Evolutionary conservation across 495 filamentous ascomycete species (phyloP), one percentile per base, ranked within the genome.

Genomic region (Hypoxylon fuscum): DNA sequence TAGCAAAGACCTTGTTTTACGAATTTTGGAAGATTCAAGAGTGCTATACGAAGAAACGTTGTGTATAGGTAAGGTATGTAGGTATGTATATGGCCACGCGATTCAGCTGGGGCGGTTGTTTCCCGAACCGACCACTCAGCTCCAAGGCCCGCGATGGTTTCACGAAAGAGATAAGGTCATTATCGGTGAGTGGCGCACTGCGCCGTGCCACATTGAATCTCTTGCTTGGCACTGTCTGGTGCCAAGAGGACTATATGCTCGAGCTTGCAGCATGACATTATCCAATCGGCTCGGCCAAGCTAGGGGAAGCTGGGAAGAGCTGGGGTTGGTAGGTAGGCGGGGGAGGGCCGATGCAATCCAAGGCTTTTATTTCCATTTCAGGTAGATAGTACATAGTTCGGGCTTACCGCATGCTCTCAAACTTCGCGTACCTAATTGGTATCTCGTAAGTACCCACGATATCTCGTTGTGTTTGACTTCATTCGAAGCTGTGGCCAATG

Each of bases 71-170:
- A 27, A 35, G 35, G 17, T 14, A 27, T n/a, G 11, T 21, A 41
- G 47, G 25, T 5, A 22, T 18, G 11, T 41, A 45, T 46, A 52
- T 46, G 22, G n/a, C 52, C 32, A 31, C 17, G 42, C 15, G 50
- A 51, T 47, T 63, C 59, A 63, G 59, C 59, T 63, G 35, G 17
- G 51, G 52, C 38, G 22, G 38, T 21, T 23, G 31, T 42, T 41
- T 54, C 34, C 49, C 21, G 32, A 17, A 42, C 37, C 15, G 42
- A 20, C 18, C 15, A 7, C 37, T 18, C 37, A 17, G 9, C 9
- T 8, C 37, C 17, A 6, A 31, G 10, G 27, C 27, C 10, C 4
- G 27, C n/a, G n/a, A n/a, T n/a, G n/a, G n/a, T n/a, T n/a, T n/a
- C n/a, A 8, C 25, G 25, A n/a, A 5, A 35, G 7, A 17, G 15